Conservation (phyloP, 495 filamentous ascomycete genomes). For the Letharia lupina region DNA sequence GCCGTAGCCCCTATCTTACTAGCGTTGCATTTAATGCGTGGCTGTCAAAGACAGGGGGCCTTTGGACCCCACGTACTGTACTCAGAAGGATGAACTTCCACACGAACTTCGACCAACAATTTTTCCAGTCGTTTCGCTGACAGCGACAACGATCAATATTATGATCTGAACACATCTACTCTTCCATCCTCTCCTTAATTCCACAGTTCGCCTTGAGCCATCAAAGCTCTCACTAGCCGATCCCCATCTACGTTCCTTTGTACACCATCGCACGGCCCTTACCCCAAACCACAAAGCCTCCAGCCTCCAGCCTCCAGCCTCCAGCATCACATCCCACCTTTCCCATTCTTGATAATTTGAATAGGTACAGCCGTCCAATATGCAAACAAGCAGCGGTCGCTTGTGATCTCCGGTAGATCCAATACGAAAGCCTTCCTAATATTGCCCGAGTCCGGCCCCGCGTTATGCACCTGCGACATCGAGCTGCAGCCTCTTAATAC, state of each 20-base stretch:
- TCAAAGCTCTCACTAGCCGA: not conserved
- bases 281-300: constrained; percentile 2
- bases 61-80: constrained; percentile 2
- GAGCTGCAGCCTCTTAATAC: constrained; percentile 3
- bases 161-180: not conserved
- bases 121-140: not conserved
- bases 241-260: constrained; percentile 12
- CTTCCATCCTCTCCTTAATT: constrained; percentile 6
- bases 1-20: constrained; percentile 9
- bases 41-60: constrained; percentile 13
- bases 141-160: not conserved
- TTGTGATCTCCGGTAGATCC: constrained; percentile 19
- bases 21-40: not conserved
- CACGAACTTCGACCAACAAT: not conserved
- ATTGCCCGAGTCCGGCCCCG: not conserved
- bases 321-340: not conserved
- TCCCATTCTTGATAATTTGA: not conserved
- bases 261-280: constrained; percentile 8
- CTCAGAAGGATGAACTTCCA: not conserved
- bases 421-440: constrained; percentile 1
- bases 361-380: constrained; percentile 1
- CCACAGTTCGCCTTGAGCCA: not conserved
- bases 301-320: not conserved
- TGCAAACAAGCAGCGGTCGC: not conserved
- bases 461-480: constrained; percentile 13